Base-by-base conservation (phyloP, 441 rosid species). In the Erysimum pusillum region DNA sequence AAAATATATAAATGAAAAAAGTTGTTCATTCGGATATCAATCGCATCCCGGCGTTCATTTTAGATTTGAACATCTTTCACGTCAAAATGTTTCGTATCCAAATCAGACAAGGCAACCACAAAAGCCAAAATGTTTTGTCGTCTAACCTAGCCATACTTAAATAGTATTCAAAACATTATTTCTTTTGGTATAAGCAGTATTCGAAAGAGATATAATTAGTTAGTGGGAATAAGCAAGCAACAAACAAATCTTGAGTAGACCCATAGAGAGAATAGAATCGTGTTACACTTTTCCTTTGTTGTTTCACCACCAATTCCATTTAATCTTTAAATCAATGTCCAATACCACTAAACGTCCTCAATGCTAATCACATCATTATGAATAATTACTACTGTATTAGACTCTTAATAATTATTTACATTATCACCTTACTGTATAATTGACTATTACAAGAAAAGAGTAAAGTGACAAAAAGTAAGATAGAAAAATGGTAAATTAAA, bases 301-400 rank as follows among this genome's bases (percentile, higher is more conserved):
- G 49, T 65, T 65, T 78, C 74, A 60, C 51, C 58, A 59, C 54
- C 34, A 66, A 58, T 31, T 45, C 25, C 54, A 45, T 46, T 45
- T 45, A 14, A 64, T 64, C 53, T 44, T 63, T 63, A 63, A 44
- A 44, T 44, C 53, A 63, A 44, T 44, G 39, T 44, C 22, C 6
- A 25, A 56, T n/a, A 76, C 71, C 73, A 72, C 73, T 52, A 73
- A 73, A 39, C 61, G 75, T 52, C 81, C 74, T 61, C 32, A 78
- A 22, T 67, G 22, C 61, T 52, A 73, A 53, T 61, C 78, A 67
- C 78, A 67, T 67, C 75, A 67, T 54, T 73, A 73, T 72, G 38
- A 6, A 52, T 15, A 56, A 53, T 48, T 49, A 48, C 39, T n/a
- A n/a, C n/a, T n/a, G n/a, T n/a, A 35, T 52, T 35, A 51, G 34